Evolutionary conservation across 768 basidiomycete species (phyloP), one percentile per base, ranked within the genome.

Genomic region (Dioszegia aurantiaca): DNA sequence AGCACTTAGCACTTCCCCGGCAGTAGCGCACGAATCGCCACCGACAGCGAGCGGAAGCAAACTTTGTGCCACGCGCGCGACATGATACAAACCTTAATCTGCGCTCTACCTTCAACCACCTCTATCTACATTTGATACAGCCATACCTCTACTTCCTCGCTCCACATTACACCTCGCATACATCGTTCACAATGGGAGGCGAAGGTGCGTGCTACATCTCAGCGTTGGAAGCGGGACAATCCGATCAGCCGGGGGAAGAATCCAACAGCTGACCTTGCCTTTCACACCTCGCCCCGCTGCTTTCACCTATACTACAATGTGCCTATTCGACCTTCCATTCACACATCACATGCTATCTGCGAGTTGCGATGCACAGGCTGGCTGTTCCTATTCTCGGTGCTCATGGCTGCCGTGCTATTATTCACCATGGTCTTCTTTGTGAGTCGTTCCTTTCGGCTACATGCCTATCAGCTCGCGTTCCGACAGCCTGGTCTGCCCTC

Each of bases 341-440:
- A 40, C 46, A 33, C 14, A 33, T 33, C 33, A 33, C 33, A 33
- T 33, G 14, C 33, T 6, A 33, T 33, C 39, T 37, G 3, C 11
- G 33, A 8, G 37, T 21, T 10, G 4, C 45, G 12, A 48, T 5
- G 30, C n/a, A 56, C 67, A 93, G 92, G 90, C 75, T 97, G 93
- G 94, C 79, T 99, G 64, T 99, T 95, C 81, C 84, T 98, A 68
- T 92, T 97, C 77, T 85, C 90, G 74, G 93, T 97, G 76, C 86
- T 98, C 55, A 86, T 90, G 85, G 88, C 92, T 67, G 94, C 93
- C 19, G 91, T 87, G 31, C 82, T 98, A 59, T 81, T 99, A 60
- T 99, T 99, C 81, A 95, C 92, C 68, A 92, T 92, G 88, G 95
- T 99, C 76, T 99, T 98, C 83, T 99, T 95, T 79, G 94, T 97